Base-by-base conservation (phyloP, 2,329 filamentous ascomycete species). In the Ascochyta pisi region DNA sequence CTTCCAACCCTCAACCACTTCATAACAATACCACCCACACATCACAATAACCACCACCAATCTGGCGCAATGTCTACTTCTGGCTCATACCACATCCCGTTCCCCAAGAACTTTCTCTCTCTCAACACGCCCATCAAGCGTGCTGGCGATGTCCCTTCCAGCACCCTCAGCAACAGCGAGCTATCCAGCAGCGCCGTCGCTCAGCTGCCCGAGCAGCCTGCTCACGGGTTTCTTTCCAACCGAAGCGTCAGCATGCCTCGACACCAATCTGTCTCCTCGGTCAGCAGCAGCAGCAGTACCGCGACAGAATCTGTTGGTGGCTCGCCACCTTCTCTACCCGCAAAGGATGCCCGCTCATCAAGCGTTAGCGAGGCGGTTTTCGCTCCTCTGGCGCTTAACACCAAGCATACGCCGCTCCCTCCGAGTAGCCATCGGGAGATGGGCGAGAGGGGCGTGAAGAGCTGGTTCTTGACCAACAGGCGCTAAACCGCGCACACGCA, bases 181-280 rank as follows among this genome's bases (percentile, higher is more conserved):
- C 60, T 57, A 31, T 52, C 54, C 44, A 52, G 29, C 40, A 40
- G 24, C 40, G 44, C 66, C 55, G 42, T 56, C 53, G 53, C 53
- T 56, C 42, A 51, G 43, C 57, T 66, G 58, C 38, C 64, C 61
- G 56, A 67, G 60, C 54, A 65, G 54, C 41, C 63, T 63, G 49
- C 63, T 63, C 70, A 75, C 68, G 63, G 61, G 57, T 75, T 75
- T 69, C 72, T 75, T 68, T 74, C 71, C 68, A 75, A 75, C 70
- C 65, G 64, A 24, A 50, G 67, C 48, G 22, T 42, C 24, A 24
- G 23, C 43, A 52, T 60, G 42, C 47, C 61, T 3, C 66, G 70
- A 60, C 65, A 71, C 61, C 49, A 62, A 38, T 73, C 70, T 22
- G 45, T 73, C 55, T 69, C 65, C 9, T 72, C 69, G n/a, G 60